These are phyloP conservation scores for Beauveria rudraprayagi DNA, from an alignment of 2,329 filamentous ascomycete genomes.

Conservation along the genomic window DNA sequence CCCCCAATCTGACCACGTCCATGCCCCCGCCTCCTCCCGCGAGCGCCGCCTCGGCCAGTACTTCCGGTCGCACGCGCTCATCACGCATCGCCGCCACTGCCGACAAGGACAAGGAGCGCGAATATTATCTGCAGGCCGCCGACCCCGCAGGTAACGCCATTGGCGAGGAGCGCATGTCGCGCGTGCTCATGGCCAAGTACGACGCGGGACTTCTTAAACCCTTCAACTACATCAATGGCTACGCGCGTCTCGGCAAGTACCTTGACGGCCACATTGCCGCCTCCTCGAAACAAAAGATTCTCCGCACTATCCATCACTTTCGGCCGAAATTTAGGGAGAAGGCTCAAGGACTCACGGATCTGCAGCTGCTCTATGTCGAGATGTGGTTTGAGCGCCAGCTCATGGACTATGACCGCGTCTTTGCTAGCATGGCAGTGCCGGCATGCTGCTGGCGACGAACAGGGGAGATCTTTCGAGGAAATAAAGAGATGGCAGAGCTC, in stretches of 20 bases:
- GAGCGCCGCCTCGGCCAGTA: slow-evolving; percentile 11
- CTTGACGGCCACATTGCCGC: slow-evolving; percentile 83
- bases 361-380: slow-evolving; percentile 89
- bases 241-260: slow-evolving; percentile 80
- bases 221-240: slow-evolving; percentile 98
- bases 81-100: slow-evolving; percentile 52
- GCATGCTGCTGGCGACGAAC: slow-evolving; percentile 96
- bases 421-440: slow-evolving; percentile 97
- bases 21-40: slow-evolving; percentile 41
- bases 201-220: slow-evolving; percentile 90
- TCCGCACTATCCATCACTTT: slow-evolving; percentile 86
- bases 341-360: slow-evolving; percentile 84
- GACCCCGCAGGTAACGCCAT: slow-evolving; percentile 80
- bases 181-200: slow-evolving; percentile 89
- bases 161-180: slow-evolving; percentile 91
- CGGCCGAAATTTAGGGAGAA: slow-evolving; percentile 93
- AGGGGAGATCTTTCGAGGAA: slow-evolving; percentile 93
- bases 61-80: slow-evolving; percentile 48
- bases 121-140: slow-evolving; percentile 95
- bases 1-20: slow-evolving; percentile 18
- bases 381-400: slow-evolving; percentile 98
- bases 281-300: slow-evolving; percentile 78
- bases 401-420: slow-evolving; percentile 97
- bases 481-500: slow-evolving; percentile 97
- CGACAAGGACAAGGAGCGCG: slow-evolving; percentile 69